phyloP scores from a whole-genome alignment of 345 rosid species.

The Barbarea vulgaris region DNA sequence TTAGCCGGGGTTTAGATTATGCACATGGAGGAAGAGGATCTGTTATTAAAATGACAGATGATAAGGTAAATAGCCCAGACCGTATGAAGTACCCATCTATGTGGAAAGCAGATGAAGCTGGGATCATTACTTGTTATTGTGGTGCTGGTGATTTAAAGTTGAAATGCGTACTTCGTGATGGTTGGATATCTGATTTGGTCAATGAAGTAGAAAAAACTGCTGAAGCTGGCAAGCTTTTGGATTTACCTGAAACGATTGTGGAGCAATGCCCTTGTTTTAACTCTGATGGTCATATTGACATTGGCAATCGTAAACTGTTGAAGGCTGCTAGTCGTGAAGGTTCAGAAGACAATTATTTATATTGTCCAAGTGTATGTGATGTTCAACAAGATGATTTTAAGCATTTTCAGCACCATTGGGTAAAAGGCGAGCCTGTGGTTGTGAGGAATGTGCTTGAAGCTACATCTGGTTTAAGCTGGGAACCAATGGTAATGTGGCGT shows the following conservation, averaged over 20 bases:
- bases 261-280: constrained; percentile 53
- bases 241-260: constrained; percentile 8
- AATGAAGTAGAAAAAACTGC: constrained; percentile 44
- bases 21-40: constrained; percentile 49
- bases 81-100: constrained; percentile 13
- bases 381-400: constrained; percentile 44
- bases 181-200: constrained; percentile 47
- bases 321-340: constrained; percentile 65
- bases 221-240: constrained; percentile 10
- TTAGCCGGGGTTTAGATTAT: constrained; percentile 36
- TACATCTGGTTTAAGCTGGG: constrained; percentile 79
- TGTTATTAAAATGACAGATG: not conserved
- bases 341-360: constrained; percentile 62
- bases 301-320: constrained; percentile 30
- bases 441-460: constrained; percentile 61
- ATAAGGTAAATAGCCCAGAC: constrained; percentile 16
- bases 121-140: constrained; percentile 61
- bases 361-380: constrained; percentile 54
- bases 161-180: constrained; percentile 45
- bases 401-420: constrained; percentile 84
- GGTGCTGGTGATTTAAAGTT: constrained; percentile 48
- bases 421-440: constrained; percentile 72
- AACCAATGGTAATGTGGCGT: constrained; percentile 83
- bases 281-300: constrained; percentile 40
- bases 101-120: constrained; percentile 62